Evolutionary conservation across 352 stramenopile genomes (phyloP).

Genomic region (Globisporangium lucens): DNA sequence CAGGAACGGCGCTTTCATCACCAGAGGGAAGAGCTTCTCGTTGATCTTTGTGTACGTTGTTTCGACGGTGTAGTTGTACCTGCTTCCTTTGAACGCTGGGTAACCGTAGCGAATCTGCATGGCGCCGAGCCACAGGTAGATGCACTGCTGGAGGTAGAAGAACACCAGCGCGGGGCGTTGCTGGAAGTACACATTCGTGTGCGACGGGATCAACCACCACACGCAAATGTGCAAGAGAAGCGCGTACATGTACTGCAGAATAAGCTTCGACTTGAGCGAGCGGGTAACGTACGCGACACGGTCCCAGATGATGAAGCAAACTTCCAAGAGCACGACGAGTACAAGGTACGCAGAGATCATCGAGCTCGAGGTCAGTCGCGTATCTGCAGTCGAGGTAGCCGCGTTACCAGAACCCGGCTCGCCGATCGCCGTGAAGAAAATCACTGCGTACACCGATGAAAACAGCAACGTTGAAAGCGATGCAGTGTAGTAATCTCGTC

Average conservation of each 20-base stretch:
- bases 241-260: conserved; percentile 75
- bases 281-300: conserved; percentile 75
- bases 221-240: conserved; percentile 67
- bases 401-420: conserved; percentile 44
- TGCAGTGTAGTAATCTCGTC: conserved; percentile 67
- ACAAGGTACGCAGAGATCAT: conserved; percentile 87
- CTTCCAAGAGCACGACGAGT: conserved; percentile 73
- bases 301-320: conserved; percentile 86
- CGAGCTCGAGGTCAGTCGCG: conserved; percentile 58
- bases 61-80: conserved; percentile 67
- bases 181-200: conserved; percentile 83
- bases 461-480: conserved; percentile 67
- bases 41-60: conserved; percentile 44
- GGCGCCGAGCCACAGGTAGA: conserved; percentile 71
- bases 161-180: conserved; percentile 58
- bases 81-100: conserved; percentile 74
- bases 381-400: conserved; percentile 37
- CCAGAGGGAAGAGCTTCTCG: conserved; percentile 68
- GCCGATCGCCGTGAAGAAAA: conserved; percentile 77
- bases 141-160: conserved; percentile 81
- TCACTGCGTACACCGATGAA: conserved; percentile 61
- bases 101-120: conserved; percentile 88
- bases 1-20: conserved; percentile 81
- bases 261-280: conserved; percentile 71
- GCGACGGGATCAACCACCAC: conserved; percentile 70